Base-by-base conservation (phyloP, 805 yeast genomes). In the Cyberlindnera xylosilytica region DNA sequence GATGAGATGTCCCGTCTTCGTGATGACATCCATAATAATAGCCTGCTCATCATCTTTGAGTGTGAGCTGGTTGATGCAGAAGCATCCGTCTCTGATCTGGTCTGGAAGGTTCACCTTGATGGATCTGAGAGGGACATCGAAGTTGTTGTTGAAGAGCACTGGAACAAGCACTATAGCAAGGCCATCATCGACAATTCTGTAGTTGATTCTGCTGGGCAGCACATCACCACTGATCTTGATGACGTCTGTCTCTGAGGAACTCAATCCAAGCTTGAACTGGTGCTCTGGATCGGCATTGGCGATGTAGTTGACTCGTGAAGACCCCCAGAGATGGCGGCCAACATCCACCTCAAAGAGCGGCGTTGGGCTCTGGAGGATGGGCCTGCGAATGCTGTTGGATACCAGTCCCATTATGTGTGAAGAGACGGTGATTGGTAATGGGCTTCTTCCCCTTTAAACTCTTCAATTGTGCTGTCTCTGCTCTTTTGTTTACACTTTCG, bases 1-100 rank as follows among this genome's bases (percentile, higher is more conserved):
- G 31, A 80, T 67, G 19, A 83, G 58, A 15, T 76, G 60, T 42
- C 76, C 82, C 17, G 66, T 61, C 18, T 65, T 69, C 22, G 81
- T 77, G 13, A 85, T 63, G 8, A 78, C 51, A 57, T 83, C 87
- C 16, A 80, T 46, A n/a, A 78, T 52, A 0, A 81, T 47, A 3
- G 44, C 45, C 2, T 31, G 38, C 5, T 42, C 45, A 5, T 56
- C 62, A 8, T 58, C 63, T 8, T 42, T 50, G 3, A 56, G 57
- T 3, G 51, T 51, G 24, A 58, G 58, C 26, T 69, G 68, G 9
- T 60, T 42, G 4, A 74, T 47, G 0, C 65, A 47, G 2, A 73
- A 41, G 47, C 81, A 76, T 34, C 64, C 52, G 1, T 57, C 38
- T 27, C 59, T 52, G 6, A 71, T 52, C 18, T 45, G 34, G 33